Evolutionary conservation across 257 asterid genomes (phyloP).

Genomic region (Galeopsis tetrahit): DNA sequence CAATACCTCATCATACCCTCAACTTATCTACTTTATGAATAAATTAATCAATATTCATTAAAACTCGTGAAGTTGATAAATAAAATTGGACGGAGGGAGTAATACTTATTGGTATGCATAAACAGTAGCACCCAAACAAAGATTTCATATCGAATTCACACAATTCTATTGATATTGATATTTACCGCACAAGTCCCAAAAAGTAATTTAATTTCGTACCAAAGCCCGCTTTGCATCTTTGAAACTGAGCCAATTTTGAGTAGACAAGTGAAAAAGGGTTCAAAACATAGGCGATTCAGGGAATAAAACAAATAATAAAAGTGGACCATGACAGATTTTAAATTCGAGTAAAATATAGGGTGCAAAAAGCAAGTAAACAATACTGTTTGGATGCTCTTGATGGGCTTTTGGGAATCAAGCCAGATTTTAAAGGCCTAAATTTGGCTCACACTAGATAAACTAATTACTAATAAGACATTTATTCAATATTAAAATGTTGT

Average conservation of each 20-base stretch:
- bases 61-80: no score
- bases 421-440: conserved; percentile 33
- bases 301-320: not conserved
- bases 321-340: conserved; percentile 27
- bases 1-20: no score
- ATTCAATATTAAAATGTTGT: no score
- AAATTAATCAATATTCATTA: no score
- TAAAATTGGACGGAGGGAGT: no score
- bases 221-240: conserved; percentile 22
- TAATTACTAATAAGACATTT: no score
- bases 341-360: conserved; percentile 24
- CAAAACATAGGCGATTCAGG: not conserved
- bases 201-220: not conserved
- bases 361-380: conserved; percentile 20
- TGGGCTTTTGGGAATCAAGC: conserved; percentile 37
- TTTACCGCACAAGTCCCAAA: not conserved
- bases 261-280: conserved; percentile 3
- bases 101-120: no score
- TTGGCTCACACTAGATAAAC: not conserved
- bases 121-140: no score
- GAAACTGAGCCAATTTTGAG: conserved; percentile 2
- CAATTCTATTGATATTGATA: no score
- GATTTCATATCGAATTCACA: no score
- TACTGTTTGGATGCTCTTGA: conserved; percentile 33
- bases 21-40: no score